These are phyloP conservation scores for Hydnum rufescens DNA, from an alignment of 768 basidiomycete species.

Conservation along the genomic window DNA sequence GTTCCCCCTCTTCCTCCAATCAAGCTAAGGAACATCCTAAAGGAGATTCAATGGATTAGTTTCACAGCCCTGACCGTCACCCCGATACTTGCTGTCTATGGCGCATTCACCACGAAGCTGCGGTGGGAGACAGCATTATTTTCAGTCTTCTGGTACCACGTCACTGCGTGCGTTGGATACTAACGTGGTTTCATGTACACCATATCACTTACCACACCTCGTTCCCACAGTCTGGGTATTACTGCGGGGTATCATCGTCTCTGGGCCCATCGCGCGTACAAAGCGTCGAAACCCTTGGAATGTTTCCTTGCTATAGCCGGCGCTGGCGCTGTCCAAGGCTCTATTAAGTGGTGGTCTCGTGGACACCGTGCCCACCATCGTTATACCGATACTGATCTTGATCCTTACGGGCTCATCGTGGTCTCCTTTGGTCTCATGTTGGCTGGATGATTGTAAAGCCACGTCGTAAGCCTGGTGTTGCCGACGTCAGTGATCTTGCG, in stretches of 20 bases:
- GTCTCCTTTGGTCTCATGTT: conserved; percentile 70
- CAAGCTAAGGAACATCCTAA: conserved; percentile 33
- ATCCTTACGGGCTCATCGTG: conserved; percentile 90
- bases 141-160: conserved; percentile 52
- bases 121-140: conserved; percentile 60
- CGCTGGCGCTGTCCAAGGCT: conserved; percentile 86
- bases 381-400: conserved; percentile 92
- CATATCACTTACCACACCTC: neutral
- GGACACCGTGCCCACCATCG: conserved; percentile 96
- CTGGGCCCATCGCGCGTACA: conserved; percentile 93
- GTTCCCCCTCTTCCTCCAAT: conserved; percentile 51
- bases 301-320: conserved; percentile 70
- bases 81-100: conserved; percentile 55
- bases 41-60: conserved; percentile 61
- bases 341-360: conserved; percentile 97
- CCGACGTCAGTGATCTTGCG: conserved; percentile 71
- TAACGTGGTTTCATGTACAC: neutral
- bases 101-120: conserved; percentile 37
- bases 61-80: conserved; percentile 51
- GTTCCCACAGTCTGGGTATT: conserved; percentile 25
- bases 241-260: conserved; percentile 93
- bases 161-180: conserved; percentile 41
- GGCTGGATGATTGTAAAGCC: conserved; percentile 92
- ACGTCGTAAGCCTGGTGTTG: conserved; percentile 70
- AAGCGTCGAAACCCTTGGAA: conserved; percentile 70